A percentile compares a stretch with the other conserved stretches of the same genome.
phyloP scores from a whole-genome alignment of 768 basidiomycete species.

The Daedaleopsis nitida region DNA sequence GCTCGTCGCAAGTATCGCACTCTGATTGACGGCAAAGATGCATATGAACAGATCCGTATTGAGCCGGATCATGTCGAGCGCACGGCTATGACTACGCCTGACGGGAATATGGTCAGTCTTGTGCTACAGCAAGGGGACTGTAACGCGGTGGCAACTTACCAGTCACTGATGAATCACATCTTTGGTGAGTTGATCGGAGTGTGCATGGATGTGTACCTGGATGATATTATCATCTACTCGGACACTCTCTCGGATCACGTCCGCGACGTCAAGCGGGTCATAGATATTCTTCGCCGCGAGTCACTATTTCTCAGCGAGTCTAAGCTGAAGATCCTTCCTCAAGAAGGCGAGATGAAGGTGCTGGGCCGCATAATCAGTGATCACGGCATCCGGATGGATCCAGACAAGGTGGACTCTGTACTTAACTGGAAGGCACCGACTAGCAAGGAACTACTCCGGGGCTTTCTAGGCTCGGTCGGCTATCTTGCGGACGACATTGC shows the following conservation, averaged over 20 bases:
- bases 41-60: too few species aligned
- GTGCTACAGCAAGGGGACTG: constrained; percentile 36
- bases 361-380: constrained; percentile 31
- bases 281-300: constrained; percentile 35
- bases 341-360: constrained; percentile 35
- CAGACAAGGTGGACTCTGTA: constrained; percentile 28
- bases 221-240: constrained; percentile 39
- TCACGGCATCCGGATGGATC: constrained; percentile 31
- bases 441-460: constrained; percentile 29
- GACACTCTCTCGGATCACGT: constrained; percentile 32
- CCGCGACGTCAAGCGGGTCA: constrained; percentile 32
- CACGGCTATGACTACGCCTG: too few species aligned
- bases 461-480: constrained; percentile 43
- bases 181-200: constrained; percentile 32
- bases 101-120: too few species aligned
- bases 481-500: constrained; percentile 38
- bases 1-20: constrained; percentile 20
- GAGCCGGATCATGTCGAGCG: too few species aligned
- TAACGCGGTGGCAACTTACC: constrained; percentile 39
- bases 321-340: constrained; percentile 38
- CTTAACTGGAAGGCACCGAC: constrained; percentile 34
- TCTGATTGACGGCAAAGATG: constrained; percentile 30
- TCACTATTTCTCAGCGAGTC: constrained; percentile 37
- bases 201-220: constrained; percentile 38
- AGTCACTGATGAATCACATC: constrained; percentile 45